Evolutionary conservation across 805 yeast species (phyloP).

Genomic region (Cyberlindnera maritima): DNA sequence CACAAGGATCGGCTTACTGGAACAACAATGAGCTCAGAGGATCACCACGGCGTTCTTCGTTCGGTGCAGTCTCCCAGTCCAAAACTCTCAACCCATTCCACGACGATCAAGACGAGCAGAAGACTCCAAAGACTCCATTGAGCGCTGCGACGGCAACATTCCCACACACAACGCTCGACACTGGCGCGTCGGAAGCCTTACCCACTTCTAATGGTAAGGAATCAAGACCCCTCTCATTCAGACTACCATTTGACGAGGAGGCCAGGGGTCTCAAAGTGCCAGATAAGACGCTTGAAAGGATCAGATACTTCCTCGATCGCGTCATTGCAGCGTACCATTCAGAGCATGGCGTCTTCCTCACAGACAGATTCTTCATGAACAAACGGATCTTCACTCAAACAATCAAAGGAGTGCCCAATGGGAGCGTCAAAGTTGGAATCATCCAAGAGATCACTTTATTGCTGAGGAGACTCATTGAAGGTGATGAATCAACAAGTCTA

Average conservation of each 20-base stretch:
- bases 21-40: slow-evolving; percentile 7
- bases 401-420: slow-evolving; percentile 18
- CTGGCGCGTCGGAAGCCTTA: not conserved
- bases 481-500: slow-evolving; percentile 5
- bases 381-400: slow-evolving; percentile 13
- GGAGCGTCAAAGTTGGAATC: slow-evolving; percentile 25
- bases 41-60: slow-evolving; percentile 3
- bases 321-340: slow-evolving; percentile 20
- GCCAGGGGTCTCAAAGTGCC: slow-evolving; percentile 6
- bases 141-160: slow-evolving; percentile 9
- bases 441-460: slow-evolving; percentile 23
- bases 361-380: slow-evolving; percentile 17
- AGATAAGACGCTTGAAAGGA: slow-evolving; percentile 9
- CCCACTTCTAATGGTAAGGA: not conserved
- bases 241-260: slow-evolving; percentile 7
- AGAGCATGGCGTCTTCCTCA: slow-evolving; percentile 19
- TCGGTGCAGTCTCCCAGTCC: slow-evolving; percentile 1
- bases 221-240: not conserved
- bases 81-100: slow-evolving; percentile 2
- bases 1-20: slow-evolving; percentile 8
- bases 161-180: slow-evolving; percentile 2
- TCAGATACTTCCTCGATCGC: slow-evolving; percentile 14
- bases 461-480: slow-evolving; percentile 11
- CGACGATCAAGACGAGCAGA: not conserved
- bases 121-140: slow-evolving; percentile 9